A percentile compares a stretch with the other conserved stretches of the same genome.
Conservation (phyloP, 768 basidiomycete species). For the Rubroboletus pulcherrimus region DNA sequence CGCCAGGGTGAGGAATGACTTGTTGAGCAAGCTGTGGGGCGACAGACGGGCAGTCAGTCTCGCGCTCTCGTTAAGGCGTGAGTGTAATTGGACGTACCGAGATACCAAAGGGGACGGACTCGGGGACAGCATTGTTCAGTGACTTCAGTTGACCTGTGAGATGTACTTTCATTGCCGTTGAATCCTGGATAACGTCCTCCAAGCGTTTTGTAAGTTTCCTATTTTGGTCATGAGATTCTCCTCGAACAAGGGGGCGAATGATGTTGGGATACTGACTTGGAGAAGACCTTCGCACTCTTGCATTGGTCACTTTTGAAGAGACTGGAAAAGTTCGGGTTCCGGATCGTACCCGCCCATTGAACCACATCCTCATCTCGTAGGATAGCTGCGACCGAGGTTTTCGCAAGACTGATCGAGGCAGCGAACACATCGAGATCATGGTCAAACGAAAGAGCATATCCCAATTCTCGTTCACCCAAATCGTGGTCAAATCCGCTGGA, state of each 20-base stretch:
- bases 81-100: conserved; percentile 48
- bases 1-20: conserved; percentile 80
- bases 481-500: conserved; percentile 83
- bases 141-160: conserved; percentile 70
- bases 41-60: background rate
- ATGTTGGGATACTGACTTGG: conserved; percentile 51
- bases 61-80: background rate
- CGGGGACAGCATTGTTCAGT: conserved; percentile 68
- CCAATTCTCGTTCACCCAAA: conserved; percentile 85
- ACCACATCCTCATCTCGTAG: conserved; percentile 76
- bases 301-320: conserved; percentile 79
- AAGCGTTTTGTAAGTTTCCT: conserved; percentile 88
- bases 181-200: conserved; percentile 73
- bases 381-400: conserved; percentile 75
- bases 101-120: conserved; percentile 88
- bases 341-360: conserved; percentile 67
- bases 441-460: conserved; percentile 78
- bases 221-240: background rate
- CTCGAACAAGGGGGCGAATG: background rate
- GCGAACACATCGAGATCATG: conserved; percentile 92
- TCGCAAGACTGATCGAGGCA: conserved; percentile 85
- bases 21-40: conserved; percentile 70
- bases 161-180: conserved; percentile 65
- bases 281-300: conserved; percentile 73
- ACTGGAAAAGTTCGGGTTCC: conserved; percentile 70